Evolutionary conservation across 2,329 filamentous ascomycete species (phyloP).

Genomic region (Fusarium circinatum): DNA sequence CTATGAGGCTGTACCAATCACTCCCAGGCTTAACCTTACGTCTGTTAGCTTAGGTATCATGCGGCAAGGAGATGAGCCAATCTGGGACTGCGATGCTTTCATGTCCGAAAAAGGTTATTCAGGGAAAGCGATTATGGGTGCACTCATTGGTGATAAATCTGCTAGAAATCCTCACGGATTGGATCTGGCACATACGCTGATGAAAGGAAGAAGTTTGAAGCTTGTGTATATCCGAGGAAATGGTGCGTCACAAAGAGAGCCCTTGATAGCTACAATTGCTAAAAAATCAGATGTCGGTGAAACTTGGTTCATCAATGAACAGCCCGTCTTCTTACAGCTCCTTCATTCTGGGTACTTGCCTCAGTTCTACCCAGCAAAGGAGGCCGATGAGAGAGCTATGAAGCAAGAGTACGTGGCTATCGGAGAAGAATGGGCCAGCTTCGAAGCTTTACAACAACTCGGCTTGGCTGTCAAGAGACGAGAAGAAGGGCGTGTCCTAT

Average conservation of each 20-base stretch:
- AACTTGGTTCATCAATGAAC: conserved; percentile 28
- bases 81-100: conserved; percentile 21
- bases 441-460: conserved; percentile 15
- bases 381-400: neutral
- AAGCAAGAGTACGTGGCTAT: conserved; percentile 15
- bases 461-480: neutral
- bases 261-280: neutral
- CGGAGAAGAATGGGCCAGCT: conserved; percentile 25
- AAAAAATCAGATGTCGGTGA: conserved; percentile 12
- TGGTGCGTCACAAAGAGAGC: neutral
- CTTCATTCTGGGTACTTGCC: conserved; percentile 22
- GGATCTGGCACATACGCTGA: conserved; percentile 15
- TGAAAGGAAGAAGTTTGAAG: neutral
- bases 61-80: neutral
- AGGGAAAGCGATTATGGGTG: conserved; percentile 14
- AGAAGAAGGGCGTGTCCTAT: conserved; percentile 3
- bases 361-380: conserved; percentile 18
- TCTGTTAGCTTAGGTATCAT: neutral
- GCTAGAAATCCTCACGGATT: conserved; percentile 14
- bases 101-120: neutral
- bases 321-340: conserved; percentile 22
- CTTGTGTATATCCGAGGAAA: conserved; percentile 23
- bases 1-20: neutral
- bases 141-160: conserved; percentile 16
- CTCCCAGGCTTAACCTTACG: neutral